Percentiles rank a stretch among this genome's conserved stretches.
These are phyloP conservation scores for Sextonia rubra DNA, from an alignment of 164 flowering plant species.

Conservation along the genomic window DNA sequence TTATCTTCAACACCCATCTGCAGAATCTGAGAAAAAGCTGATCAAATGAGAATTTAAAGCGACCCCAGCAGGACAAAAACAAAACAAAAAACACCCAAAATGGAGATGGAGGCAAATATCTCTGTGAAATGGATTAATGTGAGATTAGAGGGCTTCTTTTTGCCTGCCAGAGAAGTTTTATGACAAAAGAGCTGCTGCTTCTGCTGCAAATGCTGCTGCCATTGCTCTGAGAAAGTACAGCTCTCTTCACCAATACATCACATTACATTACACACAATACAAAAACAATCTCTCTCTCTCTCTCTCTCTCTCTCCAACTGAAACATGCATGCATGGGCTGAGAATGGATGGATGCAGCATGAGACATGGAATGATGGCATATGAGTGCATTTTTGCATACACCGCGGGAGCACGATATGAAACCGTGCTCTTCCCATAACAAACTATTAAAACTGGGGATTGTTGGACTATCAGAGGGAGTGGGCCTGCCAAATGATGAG, in stretches of 20 bases:
- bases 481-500: no score
- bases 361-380: not conserved
- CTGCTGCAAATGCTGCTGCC: conserved; percentile 1
- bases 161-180: conserved; percentile 12
- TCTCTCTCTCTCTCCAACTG: not conserved
- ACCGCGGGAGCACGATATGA: no score
- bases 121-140: not conserved
- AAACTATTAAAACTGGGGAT: no score
- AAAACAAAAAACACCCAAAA: not conserved
- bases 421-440: no score
- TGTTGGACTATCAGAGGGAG: no score
- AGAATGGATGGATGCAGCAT: not conserved
- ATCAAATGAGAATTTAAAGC: not conserved
- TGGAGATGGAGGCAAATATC: not conserved
- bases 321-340: not conserved
- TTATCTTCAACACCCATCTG: conserved; percentile 31
- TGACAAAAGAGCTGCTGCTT: not conserved
- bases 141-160: conserved; percentile 2
- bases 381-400: no score
- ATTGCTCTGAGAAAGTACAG: conserved; percentile 16
- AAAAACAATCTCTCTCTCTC: conserved; percentile 2
- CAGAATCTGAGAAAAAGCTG: conserved; percentile 14
- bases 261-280: no score
- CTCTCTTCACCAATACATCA: conserved; percentile 5
- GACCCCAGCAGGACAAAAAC: not conserved